Base-by-base conservation (phyloP, 1,284 basidiomycete genomes). In the Tilletia indica region DNA sequence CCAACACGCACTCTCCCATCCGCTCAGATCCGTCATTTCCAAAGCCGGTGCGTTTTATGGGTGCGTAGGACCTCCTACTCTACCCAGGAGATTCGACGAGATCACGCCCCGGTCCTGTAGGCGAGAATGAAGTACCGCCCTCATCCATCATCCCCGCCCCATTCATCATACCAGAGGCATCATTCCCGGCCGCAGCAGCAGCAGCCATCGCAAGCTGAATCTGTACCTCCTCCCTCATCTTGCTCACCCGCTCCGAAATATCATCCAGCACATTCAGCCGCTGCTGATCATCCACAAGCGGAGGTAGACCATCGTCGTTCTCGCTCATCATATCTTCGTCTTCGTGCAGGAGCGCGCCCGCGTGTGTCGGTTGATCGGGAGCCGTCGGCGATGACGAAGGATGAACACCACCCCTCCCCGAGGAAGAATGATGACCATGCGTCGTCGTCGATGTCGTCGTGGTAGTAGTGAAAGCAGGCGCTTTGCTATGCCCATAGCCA, bases 171-270 rank as follows among this genome's bases (percentile, higher is more conserved):
- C 25, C 25, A 31, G 25, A 31, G 14, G 2, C 58, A 34, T 5
- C 25, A 34, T 36, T 14, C 58, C 38, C 58, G 19, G 58, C 58
- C 58, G 31, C 58, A 9, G 34, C 58, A 4, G 58, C 58, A n/a
- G 58, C 58, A 25, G 58, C 58, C 16, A 34, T 14, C 31, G 58
- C 58, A n/a, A 63, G 31, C 31, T 21, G 25, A n/a, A 25, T 3
- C 58, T 63, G 58, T 1, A 63, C 58, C 58, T 63, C n/a, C 31
- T n/a, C 58, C 58, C 34, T n/a, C 58, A 63, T 63, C n/a, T 34
- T 25, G 34, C 58, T 63, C 25, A 63, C 58, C 8, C 58, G 58
- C 58, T 63, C 58, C 58, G 58, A 63, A 14, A 63, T 63, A 19
- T 63, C 58, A 34, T 63, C 58, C 4, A 63, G 58, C 25, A 63